Evolutionary conservation across 73 alveolate genomes (phyloP).

Genomic region (Stentor coeruleus): DNA sequence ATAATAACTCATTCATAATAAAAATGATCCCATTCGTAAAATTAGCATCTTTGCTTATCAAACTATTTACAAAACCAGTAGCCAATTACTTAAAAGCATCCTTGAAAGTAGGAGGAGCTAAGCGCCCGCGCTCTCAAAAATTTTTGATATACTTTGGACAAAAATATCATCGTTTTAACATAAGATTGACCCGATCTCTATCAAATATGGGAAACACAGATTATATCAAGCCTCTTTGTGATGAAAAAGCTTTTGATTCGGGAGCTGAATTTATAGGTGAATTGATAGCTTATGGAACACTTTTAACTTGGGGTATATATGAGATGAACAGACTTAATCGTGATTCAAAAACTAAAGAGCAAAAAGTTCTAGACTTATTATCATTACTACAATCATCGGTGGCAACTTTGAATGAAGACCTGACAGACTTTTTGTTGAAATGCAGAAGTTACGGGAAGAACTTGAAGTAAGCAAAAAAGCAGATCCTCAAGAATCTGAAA

Average conservation of each 20-base stretch:
- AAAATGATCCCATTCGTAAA: neutral
- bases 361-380: no score
- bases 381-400: no score
- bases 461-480: no score
- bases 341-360: neutral
- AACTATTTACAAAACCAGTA: neutral
- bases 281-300: neutral
- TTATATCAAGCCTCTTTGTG: neutral
- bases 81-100: neutral
- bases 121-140: neutral
- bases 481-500: no score
- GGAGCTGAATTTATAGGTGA: slow-evolving; percentile 9
- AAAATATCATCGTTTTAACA: neutral
- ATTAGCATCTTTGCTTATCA: neutral
- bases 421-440: no score
- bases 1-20: neutral
- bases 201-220: neutral
- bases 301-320: neutral
- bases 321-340: neutral
- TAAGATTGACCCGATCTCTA: neutral
- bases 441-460: no score
- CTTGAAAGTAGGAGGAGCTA: neutral
- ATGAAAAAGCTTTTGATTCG: neutral
- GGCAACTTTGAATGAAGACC: no score
- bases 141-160: neutral